phyloP scores from a whole-genome alignment of 805 yeast genomes.

The Pichia scutulata region DNA sequence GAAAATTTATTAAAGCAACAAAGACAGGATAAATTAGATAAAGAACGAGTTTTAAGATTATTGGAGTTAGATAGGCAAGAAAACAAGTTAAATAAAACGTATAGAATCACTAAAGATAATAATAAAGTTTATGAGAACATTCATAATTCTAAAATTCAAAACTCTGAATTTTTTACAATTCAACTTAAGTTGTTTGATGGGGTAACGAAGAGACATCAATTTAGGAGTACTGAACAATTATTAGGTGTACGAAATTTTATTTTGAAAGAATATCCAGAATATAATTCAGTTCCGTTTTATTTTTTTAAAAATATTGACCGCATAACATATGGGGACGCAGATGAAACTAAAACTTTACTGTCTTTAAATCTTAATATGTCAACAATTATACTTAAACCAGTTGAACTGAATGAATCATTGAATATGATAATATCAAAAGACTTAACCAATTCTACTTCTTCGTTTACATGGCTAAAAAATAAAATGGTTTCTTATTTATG shows the following conservation, averaged over 20 bases:
- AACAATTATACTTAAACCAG: slow-evolving; percentile 64
- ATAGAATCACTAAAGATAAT: background rate
- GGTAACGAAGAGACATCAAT: slow-evolving; percentile 42
- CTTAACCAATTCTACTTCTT: slow-evolving; percentile 4
- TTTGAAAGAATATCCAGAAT: slow-evolving; percentile 39
- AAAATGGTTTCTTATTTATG: slow-evolving; percentile 16
- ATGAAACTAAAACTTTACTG: slow-evolving; percentile 47
- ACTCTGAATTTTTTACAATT: slow-evolving; percentile 37
- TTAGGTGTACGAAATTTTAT: slow-evolving; percentile 56
- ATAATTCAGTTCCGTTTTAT: slow-evolving; percentile 40
- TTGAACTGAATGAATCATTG: slow-evolving; percentile 20
- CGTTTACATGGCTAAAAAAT: slow-evolving; percentile 22
- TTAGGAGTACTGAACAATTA: slow-evolving; percentile 39
- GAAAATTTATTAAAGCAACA: slow-evolving; percentile 32
- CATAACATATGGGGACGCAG: slow-evolving; percentile 51
- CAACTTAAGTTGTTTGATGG: slow-evolving; percentile 63
- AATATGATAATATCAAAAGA: slow-evolving; percentile 9
- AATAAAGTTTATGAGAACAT: slow-evolving; percentile 18
- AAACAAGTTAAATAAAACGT: slow-evolving; percentile 2
- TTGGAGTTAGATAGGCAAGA: slow-evolving; percentile 41
- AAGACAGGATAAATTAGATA: slow-evolving; percentile 39
- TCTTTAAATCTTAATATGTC: slow-evolving; percentile 59
- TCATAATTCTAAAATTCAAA: slow-evolving; percentile 16
- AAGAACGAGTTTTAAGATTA: slow-evolving; percentile 45
- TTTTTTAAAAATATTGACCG: slow-evolving; percentile 52